phyloP scores from a whole-genome alignment of 495 filamentous ascomycete genomes.

The Talaromyces adpressus region DNA sequence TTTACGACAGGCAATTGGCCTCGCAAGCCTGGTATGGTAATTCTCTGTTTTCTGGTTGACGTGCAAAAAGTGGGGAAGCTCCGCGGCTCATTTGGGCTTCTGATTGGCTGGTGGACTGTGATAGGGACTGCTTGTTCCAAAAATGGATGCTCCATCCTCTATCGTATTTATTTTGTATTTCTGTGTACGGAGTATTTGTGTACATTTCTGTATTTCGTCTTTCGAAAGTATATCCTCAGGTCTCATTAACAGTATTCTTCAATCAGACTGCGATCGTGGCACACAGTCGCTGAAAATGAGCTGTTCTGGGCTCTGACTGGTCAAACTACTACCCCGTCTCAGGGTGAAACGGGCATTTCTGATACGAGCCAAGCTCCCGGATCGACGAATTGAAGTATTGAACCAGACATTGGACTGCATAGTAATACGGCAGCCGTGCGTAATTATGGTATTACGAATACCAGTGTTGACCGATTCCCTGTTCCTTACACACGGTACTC shows the following conservation, averaged over 20 bases:
- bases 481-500: not conserved
- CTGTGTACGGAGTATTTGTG: not conserved
- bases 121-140: not conserved
- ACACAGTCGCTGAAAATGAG: not conserved
- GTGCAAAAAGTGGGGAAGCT: not conserved
- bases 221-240: not conserved
- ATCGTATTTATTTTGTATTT: not conserved
- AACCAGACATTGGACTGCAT: not conserved
- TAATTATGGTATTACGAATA: not conserved
- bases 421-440: not conserved
- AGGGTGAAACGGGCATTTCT: not conserved
- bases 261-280: not conserved
- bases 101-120: slow-evolving; percentile 2
- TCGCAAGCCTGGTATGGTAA: not conserved
- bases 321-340: not conserved
- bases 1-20: not conserved
- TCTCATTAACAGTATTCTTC: not conserved
- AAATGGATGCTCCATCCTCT: not conserved
- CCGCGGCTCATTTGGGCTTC: not conserved
- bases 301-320: not conserved
- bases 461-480: not conserved
- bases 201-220: not conserved
- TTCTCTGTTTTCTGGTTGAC: not conserved
- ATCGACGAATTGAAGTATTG: not conserved
- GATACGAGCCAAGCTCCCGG: not conserved